phyloP scores from a whole-genome alignment of 768 basidiomycete genomes.

The Porphyrellus cyaneotinctus region DNA sequence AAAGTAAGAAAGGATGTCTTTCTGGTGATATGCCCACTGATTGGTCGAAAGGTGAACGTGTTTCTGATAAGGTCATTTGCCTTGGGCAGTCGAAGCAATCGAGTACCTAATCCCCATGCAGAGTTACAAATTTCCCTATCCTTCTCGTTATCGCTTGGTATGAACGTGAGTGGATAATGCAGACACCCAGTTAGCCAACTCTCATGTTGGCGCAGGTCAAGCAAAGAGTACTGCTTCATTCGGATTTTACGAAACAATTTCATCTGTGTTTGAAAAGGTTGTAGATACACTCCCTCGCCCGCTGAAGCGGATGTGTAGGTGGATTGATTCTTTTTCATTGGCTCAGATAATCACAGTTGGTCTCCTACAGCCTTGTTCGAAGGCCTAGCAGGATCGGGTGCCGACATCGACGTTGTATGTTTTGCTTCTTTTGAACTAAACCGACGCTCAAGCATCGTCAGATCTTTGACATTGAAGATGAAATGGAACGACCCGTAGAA shows the following conservation, averaged over 20 bases:
- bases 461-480: slow-evolving; percentile 80
- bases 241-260: slow-evolving; percentile 70
- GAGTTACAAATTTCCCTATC: slow-evolving; percentile 81
- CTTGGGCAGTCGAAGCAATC: not conserved
- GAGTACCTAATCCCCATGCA: slow-evolving; percentile 22
- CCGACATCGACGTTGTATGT: slow-evolving; percentile 71
- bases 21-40: slow-evolving; percentile 14
- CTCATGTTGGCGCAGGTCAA: slow-evolving; percentile 38
- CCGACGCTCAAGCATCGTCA: slow-evolving; percentile 23
- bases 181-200: not conserved
- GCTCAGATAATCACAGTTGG: not conserved
- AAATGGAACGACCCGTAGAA: slow-evolving; percentile 25
- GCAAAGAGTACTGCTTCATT: slow-evolving; percentile 61
- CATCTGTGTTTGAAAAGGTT: slow-evolving; percentile 60
- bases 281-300: slow-evolving; percentile 74
- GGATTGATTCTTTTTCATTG: not conserved
- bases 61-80: slow-evolving; percentile 69
- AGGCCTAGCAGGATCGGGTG: slow-evolving; percentile 64
- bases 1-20: slow-evolving; percentile 50
- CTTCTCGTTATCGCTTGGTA: slow-evolving; percentile 78
- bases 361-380: slow-evolving; percentile 67
- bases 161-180: slow-evolving; percentile 47
- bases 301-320: slow-evolving; percentile 69
- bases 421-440: not conserved
- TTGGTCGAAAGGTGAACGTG: slow-evolving; percentile 63